These are phyloP conservation scores for Myxozyma melibiosi DNA, from an alignment of 805 yeast genomes.

Conservation along the genomic window DNA sequence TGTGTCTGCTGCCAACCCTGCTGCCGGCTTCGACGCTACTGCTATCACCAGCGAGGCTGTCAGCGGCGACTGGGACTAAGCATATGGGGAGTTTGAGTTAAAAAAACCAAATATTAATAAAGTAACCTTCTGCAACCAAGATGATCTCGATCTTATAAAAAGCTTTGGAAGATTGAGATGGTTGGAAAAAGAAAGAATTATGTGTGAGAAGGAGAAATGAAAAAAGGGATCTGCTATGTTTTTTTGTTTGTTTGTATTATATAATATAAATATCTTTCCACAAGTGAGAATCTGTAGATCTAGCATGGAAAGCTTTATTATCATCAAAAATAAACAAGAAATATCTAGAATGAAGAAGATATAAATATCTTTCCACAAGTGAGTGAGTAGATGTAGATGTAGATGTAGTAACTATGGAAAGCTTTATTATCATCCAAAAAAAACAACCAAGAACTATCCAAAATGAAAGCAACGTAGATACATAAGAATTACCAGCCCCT, in stretches of 20 bases:
- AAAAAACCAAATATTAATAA: background rate
- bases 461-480: background rate
- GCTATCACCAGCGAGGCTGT: constrained; percentile 38
- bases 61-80: constrained; percentile 32
- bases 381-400: no score
- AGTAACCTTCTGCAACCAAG: no score
- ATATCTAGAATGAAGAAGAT: no score
- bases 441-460: background rate
- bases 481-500: background rate
- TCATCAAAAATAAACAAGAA: no score
- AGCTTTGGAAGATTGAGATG: no score
- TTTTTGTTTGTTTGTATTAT: constrained; percentile 8
- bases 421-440: no score
- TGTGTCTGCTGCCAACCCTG: constrained; percentile 51
- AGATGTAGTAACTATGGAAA: no score
- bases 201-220: constrained; percentile 12
- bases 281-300: background rate
- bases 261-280: constrained; percentile 9
- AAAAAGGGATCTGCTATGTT: constrained; percentile 11
- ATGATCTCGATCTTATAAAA: no score
- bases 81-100: background rate
- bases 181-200: constrained; percentile 9
- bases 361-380: no score
- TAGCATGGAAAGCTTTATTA: no score
- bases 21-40: constrained; percentile 62